Evolutionary conservation across 768 basidiomycete species (phyloP), one percentile per base, ranked within the genome.

Genomic region (Scleroderma citrinum): DNA sequence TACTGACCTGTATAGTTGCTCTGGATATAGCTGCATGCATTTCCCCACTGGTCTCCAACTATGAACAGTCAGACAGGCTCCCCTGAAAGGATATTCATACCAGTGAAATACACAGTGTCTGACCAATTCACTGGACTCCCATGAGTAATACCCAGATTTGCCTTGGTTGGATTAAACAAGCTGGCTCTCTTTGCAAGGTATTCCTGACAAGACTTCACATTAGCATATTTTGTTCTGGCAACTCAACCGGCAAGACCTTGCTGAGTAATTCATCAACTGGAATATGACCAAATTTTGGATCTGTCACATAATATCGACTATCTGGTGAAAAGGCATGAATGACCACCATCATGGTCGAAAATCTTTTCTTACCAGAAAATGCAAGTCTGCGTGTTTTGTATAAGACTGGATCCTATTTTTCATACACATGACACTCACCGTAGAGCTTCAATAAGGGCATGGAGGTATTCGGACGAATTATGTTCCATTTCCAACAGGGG

Each of bases 61-160:
- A 26, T 30, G 36, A 34, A 50, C n/a, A 45, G 20, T 49, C 13
- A 35, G 44, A 48, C 11, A 29, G 40, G 40, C 44, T 20, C 7
- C n/a, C 17, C 21, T 49, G 36, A 26, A 42, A 19, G 31, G n/a
- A 17, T 39, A 17, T 65, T 17, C 40, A 55, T 66, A 80, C 87
- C 87, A 7, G 92, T 82, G 61, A 98, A 94, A 62, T 97, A 96
- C 13, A 96, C 92, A 0, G 95, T 97, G 64, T 99, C 95, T 1
- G 90, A 89, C 1, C n/a, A n/a, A n/a, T n/a, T n/a, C n/a, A n/a
- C 73, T 1, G 92, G 93, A 52, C 82, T 81, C 5, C 94, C 93
- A 64, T 86, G 85, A 12, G 81, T 67, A 39, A 94, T 76, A 20
- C 78, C 63, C 0, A 80, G 78, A 52, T 83, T 83, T 4, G 83